Evolutionary conservation across 768 basidiomycete species (phyloP), one percentile per base, ranked within the genome.

Genomic region (Russula sp.): DNA sequence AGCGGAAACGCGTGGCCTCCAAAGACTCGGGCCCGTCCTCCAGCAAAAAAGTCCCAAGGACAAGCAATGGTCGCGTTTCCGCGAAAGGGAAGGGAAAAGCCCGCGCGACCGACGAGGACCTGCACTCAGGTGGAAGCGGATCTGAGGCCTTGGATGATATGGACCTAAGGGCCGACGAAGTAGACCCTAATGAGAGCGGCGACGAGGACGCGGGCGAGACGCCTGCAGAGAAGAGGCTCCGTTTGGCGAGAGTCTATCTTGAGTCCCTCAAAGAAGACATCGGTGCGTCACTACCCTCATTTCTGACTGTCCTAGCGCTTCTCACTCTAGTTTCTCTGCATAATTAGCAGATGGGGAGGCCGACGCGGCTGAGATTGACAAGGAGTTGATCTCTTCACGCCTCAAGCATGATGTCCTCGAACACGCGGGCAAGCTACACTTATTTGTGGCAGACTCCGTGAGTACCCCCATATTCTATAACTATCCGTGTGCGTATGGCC

Each of bases 311-410:
- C 20, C 35, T 43, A 38, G 8, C 14, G 2, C 13, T 38, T 38
- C 57, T 64, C 46, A 50, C 25, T 38, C 34, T 35, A 16, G 22
- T 34, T 36, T 25, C 34, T 47, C 4, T 32, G 55, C 11, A 20
- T 54, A 32, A 53, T 25, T 63, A 83, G 92, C 86, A 61, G 94
- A 94, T 29, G 91, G 89, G 38, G 93, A 93, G 64, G 94, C 86
- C 65, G 96, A 99, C 71, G 97, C 97, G 5, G 94, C 91, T 1
- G 95, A 98, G 67, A 86, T 98, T 32, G 97, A 99, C 78, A 83
- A 84, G 68, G 96, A 98, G 66, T 78, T 98, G 64, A 90, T 99
- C 64, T 90, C 90, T 47, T 81, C 93, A 20, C 79, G 97, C 58
- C 78, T 99, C 65, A 92, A 93, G 71, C 86, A 93, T 71, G 96